Conservation (phyloP, 352 stramenopile species). For the Globisporangium rhizosaccharum region DNA sequence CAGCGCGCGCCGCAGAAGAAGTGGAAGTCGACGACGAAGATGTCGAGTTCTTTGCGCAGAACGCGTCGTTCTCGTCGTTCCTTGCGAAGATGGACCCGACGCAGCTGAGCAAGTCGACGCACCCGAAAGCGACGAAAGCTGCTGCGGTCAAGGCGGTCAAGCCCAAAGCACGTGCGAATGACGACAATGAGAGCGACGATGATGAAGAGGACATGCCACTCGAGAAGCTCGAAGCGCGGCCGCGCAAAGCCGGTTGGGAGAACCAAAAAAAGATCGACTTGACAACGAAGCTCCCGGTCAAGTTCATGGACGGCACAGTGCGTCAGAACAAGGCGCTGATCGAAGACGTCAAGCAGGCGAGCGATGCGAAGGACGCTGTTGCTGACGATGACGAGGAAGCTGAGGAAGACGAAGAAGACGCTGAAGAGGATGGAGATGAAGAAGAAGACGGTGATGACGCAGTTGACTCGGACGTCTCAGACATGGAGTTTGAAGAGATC, state of each 20-base stretch:
- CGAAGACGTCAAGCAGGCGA: slow-evolving; percentile 28
- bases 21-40: slow-evolving; percentile 75
- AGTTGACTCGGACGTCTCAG: slow-evolving; percentile 61
- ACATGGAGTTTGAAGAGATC: slow-evolving; percentile 83
- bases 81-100: slow-evolving; percentile 76
- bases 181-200: slow-evolving; percentile 16
- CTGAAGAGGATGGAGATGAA: slow-evolving; percentile 10
- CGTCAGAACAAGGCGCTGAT: slow-evolving; percentile 64
- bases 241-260: slow-evolving; percentile 58
- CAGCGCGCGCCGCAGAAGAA: slow-evolving; percentile 34
- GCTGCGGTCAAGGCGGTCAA: slow-evolving; percentile 13
- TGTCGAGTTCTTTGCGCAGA: slow-evolving; percentile 72
- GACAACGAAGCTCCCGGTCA: slow-evolving; percentile 74
- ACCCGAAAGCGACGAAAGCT: slow-evolving; percentile 26
- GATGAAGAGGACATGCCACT: slow-evolving; percentile 48
- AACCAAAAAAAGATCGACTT: slow-evolving; percentile 51
- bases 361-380: slow-evolving; percentile 14
- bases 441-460: slow-evolving; percentile 29
- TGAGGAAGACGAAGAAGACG: slow-evolving; percentile 18
- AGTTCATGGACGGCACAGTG: slow-evolving; percentile 84
- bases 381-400: slow-evolving; percentile 36
- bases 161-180: slow-evolving; percentile 2
- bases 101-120: slow-evolving; percentile 41
- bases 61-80: slow-evolving; percentile 68
- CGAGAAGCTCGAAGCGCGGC: slow-evolving; percentile 71